Conservation (phyloP, 257 asterid species). For the Mentha longifolia region DNA sequence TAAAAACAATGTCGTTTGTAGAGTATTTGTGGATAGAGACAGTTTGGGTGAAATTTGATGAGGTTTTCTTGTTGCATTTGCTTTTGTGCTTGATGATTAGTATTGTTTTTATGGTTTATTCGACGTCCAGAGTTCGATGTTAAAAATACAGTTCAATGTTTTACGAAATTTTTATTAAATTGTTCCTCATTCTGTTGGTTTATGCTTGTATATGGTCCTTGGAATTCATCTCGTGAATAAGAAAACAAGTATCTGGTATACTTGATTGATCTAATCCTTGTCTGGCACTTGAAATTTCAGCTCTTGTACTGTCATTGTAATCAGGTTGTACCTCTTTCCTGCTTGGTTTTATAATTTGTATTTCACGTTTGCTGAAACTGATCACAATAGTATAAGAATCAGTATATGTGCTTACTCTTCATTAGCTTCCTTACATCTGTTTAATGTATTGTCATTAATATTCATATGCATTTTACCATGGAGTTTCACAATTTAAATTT, state of each 20-base stretch:
- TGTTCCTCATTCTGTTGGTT: too few species aligned
- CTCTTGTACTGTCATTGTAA: not conserved
- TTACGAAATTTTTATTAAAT: too few species aligned
- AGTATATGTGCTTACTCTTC: not conserved
- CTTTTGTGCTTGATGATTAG: not conserved
- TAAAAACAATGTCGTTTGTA: too few species aligned
- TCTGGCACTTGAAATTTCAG: not conserved
- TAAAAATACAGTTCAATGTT: too few species aligned
- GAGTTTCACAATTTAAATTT: conserved; percentile 8
- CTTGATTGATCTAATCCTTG: not conserved
- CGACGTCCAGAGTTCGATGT: too few species aligned
- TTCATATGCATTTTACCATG: conserved; percentile 2
- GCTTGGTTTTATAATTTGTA: not conserved
- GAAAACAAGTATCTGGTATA: not conserved
- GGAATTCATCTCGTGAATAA: not conserved
- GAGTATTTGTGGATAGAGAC: too few species aligned
- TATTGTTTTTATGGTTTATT: too few species aligned
- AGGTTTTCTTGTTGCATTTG: conserved; percentile 10
- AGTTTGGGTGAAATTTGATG: not conserved
- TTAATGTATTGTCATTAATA: not conserved
- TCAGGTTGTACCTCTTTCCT: not conserved
- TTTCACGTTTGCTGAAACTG: not conserved
- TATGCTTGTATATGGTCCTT: too few species aligned
- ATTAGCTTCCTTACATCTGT: not conserved
- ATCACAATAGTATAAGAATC: too few species aligned